A percentile compares a stretch with the other conserved stretches of the same genome.
These are phyloP conservation scores for Aspergillus sp. DNA, from an alignment of 2,329 filamentous ascomycete genomes.

Conservation along the genomic window DNA sequence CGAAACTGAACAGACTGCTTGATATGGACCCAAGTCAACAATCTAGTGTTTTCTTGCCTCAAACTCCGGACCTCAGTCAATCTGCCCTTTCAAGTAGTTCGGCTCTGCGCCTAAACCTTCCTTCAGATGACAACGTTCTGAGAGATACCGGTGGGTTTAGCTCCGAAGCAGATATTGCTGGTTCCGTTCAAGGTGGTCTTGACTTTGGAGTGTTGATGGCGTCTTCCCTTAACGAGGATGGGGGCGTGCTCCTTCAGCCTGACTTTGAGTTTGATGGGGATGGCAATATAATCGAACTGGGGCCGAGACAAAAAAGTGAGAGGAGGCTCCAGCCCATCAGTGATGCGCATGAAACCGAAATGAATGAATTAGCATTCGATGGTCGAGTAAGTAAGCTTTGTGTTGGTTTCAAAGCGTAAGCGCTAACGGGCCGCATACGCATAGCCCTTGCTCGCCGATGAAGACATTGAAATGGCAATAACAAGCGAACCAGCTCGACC, in stretches of 20 bases:
- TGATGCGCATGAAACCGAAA: conserved; percentile 33
- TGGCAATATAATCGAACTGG: conserved; percentile 57
- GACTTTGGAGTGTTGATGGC: conserved; percentile 26
- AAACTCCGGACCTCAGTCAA: conserved; percentile 33
- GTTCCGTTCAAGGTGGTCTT: conserved; percentile 33
- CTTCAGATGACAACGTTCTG: conserved; percentile 44
- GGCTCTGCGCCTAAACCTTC: conserved; percentile 47
- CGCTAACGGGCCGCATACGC: conserved; percentile 8
- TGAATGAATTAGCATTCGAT: conserved; percentile 35
- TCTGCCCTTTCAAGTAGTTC: conserved; percentile 26
- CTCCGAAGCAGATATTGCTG: conserved; percentile 43
- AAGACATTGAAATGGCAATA: conserved; percentile 26
- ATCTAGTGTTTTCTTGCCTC: conserved; percentile 32
- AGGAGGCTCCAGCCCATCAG: conserved; percentile 22
- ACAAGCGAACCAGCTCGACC: not conserved
- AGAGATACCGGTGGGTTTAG: conserved; percentile 39
- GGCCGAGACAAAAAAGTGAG: conserved; percentile 9
- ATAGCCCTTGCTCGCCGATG: conserved; percentile 28
- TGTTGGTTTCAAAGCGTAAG: too few species aligned
- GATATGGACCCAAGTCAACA: conserved; percentile 33
- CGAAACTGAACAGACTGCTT: conserved; percentile 40
- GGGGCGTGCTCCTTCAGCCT: conserved; percentile 51
- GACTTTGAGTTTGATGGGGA: conserved; percentile 63
- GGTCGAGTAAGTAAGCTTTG: conserved; percentile 11
- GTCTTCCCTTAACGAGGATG: conserved; percentile 40